These are phyloP conservation scores for Cinnamomum micranthum DNA, from an alignment of 164 flowering plant genomes.

Conservation along the genomic window DNA sequence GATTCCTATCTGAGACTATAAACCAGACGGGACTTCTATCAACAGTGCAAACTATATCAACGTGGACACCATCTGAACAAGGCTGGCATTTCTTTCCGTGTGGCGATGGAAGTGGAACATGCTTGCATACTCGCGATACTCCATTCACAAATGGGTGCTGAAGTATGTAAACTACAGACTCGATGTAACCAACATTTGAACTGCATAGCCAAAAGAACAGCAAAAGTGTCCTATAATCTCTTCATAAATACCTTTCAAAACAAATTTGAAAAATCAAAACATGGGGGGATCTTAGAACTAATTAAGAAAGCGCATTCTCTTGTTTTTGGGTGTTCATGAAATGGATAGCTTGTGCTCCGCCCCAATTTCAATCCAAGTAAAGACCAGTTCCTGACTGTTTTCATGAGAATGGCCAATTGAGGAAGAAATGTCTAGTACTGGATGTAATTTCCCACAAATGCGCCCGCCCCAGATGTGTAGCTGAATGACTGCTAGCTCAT, in stretches of 20 bases:
- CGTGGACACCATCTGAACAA: constrained; percentile 38
- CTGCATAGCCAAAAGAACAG: constrained; percentile 31
- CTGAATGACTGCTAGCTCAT: background rate
- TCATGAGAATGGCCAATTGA: background rate
- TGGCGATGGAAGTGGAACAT: constrained; percentile 29
- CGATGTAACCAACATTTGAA: constrained; percentile 71
- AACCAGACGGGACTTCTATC: constrained; percentile 71
- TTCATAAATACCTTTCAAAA: background rate
- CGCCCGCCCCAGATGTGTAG: background rate
- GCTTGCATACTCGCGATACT: constrained; percentile 87
- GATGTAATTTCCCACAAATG: background rate
- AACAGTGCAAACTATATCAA: constrained; percentile 72
- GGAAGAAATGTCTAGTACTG: background rate
- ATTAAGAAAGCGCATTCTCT: background rate
- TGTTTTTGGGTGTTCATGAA: background rate
- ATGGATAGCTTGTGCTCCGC: background rate
- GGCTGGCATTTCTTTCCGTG: constrained; percentile 10
- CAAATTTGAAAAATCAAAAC: background rate
- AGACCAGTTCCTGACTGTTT: background rate
- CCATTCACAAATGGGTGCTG: constrained; percentile 59
- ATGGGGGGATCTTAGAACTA: background rate
- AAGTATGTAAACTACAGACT: constrained; percentile 62
- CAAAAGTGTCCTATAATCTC: background rate
- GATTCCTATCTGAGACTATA: constrained; percentile 83
- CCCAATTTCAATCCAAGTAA: background rate